Evolutionary conservation across 1,284 basidiomycete genomes (phyloP).

Genomic region (Ceraceosorus guamensis): DNA sequence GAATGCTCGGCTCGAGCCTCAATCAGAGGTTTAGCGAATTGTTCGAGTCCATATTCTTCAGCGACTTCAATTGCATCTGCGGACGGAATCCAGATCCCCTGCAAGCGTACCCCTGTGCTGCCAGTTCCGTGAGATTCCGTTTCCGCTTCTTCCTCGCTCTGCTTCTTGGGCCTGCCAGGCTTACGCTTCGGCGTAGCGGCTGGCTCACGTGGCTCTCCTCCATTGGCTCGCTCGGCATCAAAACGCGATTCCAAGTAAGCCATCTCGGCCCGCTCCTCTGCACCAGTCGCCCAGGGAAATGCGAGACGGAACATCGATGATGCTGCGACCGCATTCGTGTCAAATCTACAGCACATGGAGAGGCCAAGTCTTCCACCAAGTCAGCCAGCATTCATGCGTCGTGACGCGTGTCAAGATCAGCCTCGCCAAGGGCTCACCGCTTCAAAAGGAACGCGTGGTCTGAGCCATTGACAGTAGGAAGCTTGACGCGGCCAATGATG

Average conservation of each 20-base stretch:
- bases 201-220: conserved; percentile 56
- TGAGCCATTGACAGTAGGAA: conserved; percentile 60
- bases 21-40: conserved; percentile 62
- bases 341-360: conserved; percentile 77
- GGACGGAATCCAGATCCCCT: conserved; percentile 79
- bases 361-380: no score
- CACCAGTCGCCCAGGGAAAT: conserved; percentile 74
- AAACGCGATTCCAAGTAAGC: conserved; percentile 72
- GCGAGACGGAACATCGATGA: conserved; percentile 98
- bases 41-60: conserved; percentile 58
- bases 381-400: no score
- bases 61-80: conserved; percentile 64
- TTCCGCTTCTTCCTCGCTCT: conserved; percentile 16
- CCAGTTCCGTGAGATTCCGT: conserved; percentile 26
- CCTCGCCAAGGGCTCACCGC: no score
- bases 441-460: conserved; percentile 36
- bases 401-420: no score
- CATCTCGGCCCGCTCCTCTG: conserved; percentile 73
- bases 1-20: conserved; percentile 63
- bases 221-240: conserved; percentile 75
- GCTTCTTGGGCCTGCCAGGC: conserved; percentile 18
- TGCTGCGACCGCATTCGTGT: conserved; percentile 87
- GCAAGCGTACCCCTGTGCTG: conserved; percentile 57
- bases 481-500: conserved; percentile 84
- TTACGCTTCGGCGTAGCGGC: conserved; percentile 26